These are phyloP conservation scores for Pyrus pyrifolia DNA, from an alignment of 306 rosid species.

Conservation along the genomic window DNA sequence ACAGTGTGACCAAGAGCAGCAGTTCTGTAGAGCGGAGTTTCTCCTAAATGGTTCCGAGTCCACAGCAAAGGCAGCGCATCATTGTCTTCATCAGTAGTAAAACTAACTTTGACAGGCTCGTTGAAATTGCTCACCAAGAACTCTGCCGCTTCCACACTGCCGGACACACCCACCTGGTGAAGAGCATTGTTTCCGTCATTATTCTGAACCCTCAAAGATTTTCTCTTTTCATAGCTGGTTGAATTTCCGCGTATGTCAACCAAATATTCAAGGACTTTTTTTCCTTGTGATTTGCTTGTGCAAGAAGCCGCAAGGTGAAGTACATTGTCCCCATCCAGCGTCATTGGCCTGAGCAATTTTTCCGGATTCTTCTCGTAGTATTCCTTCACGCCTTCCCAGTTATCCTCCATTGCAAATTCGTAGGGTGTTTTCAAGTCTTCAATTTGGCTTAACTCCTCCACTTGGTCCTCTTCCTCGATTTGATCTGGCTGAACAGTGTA, in stretches of 20 bases:
- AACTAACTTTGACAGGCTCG: background rate
- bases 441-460: no score
- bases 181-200: background rate
- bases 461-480: no score
- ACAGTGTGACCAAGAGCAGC: background rate
- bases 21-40: conserved; percentile 20
- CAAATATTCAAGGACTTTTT: background rate
- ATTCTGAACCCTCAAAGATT: background rate
- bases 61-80: background rate
- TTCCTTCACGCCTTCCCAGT: background rate
- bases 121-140: background rate
- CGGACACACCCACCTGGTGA: conserved; percentile 1
- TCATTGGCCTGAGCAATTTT: background rate
- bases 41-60: background rate
- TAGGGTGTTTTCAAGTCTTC: background rate
- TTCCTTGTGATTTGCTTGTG: background rate
- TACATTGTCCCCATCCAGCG: conserved; percentile 1
- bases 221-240: background rate
- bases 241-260: background rate
- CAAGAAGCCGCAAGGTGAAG: conserved; percentile 4
- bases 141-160: background rate
- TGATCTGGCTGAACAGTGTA: no score
- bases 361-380: background rate
- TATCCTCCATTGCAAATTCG: background rate
- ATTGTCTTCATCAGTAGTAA: background rate